Base-by-base conservation (phyloP, 169 alveolate species). In the Babesia ovis region DNA sequence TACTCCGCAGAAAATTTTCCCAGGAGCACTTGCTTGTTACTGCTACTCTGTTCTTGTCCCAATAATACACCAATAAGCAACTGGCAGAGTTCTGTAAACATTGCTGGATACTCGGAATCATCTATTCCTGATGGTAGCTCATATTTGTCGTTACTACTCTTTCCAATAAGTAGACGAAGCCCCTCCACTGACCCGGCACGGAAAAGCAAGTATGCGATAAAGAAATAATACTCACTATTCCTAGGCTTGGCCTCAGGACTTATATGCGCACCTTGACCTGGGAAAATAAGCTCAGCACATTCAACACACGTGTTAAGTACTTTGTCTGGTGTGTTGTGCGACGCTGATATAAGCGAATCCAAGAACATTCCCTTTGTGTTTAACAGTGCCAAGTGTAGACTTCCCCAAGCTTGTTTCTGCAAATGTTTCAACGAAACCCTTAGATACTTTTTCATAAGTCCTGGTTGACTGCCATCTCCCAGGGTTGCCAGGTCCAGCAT, bases 331-430 rank as follows among this genome's bases (percentile, higher is more conserved):
- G 29, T 46, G 23, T 58, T 48, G 48, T 64, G 34, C 16, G 39
- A 23, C 18, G 68, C 70, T 31, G 83, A 3, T 23, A 72, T 53
- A 8, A 79, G 69, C 20, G 81, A 46, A 54, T 79, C 77, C 37
- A 79, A 16, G 71, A 79, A 79, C 0, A 79, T 4, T 34, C 82
- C 77, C 46, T 54, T 79, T 18, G 87, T 54, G 71, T 79, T 79
- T 54, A 79, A 77, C 12, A 79, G 29, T 22, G 81, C 66, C 32
- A 68, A 37, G 46, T 79, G 87, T 29, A 79, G 43, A 43, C 76
- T 58, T 3, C 68, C 69, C 83, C 73, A 79, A 11, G 87, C 85
- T 22, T 79, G 81, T 29, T 55, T 79, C 25, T 79, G 83, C 23
- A 79, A 54, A 41, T 79, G 81, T 34, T 41, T 39, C 20, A 79